These are phyloP conservation scores for Rhynchospora breviuscula DNA, from an alignment of 176 grass and related monocot species.

Conservation along the genomic window DNA sequence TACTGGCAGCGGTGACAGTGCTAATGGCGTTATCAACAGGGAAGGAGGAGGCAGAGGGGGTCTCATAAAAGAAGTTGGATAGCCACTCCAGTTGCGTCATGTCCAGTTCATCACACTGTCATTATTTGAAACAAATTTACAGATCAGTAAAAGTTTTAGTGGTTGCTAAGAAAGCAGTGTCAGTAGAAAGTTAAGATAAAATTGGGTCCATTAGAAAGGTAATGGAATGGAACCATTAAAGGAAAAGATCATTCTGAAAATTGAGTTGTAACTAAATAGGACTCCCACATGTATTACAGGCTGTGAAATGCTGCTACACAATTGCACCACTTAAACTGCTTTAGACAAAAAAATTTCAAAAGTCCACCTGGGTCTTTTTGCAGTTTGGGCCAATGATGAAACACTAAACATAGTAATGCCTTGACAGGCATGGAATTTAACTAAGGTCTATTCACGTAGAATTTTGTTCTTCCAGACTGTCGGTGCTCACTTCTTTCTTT, in stretches of 20 bases:
- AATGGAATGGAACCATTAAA: not conserved
- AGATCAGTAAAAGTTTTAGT: conserved; percentile 12
- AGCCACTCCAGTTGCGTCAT: conserved; percentile 91
- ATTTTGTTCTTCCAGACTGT: not conserved
- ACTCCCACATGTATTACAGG: conserved; percentile 1
- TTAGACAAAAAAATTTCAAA: not conserved
- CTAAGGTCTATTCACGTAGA: not conserved
- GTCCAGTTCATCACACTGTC: conserved; percentile 82
- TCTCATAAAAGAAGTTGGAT: conserved; percentile 64
- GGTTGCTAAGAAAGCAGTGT: not conserved
- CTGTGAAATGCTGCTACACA: not conserved
- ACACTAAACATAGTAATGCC: not conserved
- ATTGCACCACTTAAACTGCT: conserved; percentile 5
- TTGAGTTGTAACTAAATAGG: not conserved
- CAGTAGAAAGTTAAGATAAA: not conserved
- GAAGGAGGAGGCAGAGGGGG: conserved; percentile 34
- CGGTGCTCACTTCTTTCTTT: conserved; percentile 16
- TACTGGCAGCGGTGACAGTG: not conserved
- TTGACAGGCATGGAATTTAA: not conserved
- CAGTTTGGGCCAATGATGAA: not conserved
- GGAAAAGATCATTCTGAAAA: not conserved
- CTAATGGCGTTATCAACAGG: conserved; percentile 42
- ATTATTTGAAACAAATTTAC: conserved; percentile 13
- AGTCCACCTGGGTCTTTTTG: not conserved
- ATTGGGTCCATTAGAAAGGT: conserved; percentile 1